Conservation (phyloP, 768 basidiomycete genomes). For the Pilatotrama ljubarskyi region DNA sequence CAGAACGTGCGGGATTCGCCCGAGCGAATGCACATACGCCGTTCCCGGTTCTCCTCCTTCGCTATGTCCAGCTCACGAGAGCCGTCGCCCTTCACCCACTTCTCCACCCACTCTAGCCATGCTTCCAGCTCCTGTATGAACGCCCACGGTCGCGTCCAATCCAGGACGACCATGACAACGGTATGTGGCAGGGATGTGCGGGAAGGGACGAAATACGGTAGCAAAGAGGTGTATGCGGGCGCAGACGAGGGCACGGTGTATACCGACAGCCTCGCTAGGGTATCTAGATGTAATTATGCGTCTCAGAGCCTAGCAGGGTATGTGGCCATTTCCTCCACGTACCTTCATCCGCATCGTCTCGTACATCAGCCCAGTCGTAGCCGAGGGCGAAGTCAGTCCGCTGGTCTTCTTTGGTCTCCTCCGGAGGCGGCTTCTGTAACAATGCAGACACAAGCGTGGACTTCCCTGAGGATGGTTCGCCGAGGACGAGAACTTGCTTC, state of each 20-base stretch:
- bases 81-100: slow-evolving; percentile 71
- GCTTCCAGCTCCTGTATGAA: slow-evolving; percentile 82
- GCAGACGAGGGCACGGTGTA: slow-evolving; percentile 87
- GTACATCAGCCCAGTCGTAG: slow-evolving; percentile 89
- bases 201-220: slow-evolving; percentile 81
- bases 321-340: slow-evolving; percentile 28
- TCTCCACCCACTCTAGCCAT: slow-evolving; percentile 88
- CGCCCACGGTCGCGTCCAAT: slow-evolving; percentile 94
- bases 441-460: slow-evolving; percentile 71
- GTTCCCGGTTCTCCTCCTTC: slow-evolving; percentile 80
- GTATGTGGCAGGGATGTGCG: slow-evolving; percentile 66
- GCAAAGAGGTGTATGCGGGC: slow-evolving; percentile 63
- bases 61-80: slow-evolving; percentile 72
- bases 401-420: slow-evolving; percentile 58
- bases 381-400: slow-evolving; percentile 82
- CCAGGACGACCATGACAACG: slow-evolving; percentile 80
- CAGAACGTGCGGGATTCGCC: slow-evolving; percentile 3
- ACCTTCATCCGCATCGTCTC: slow-evolving; percentile 96
- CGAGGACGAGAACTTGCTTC: slow-evolving; percentile 86
- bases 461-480: slow-evolving; percentile 78
- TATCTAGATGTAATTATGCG: slow-evolving; percentile 52
- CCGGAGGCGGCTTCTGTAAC: slow-evolving; percentile 61
- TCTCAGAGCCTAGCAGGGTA: background rate
- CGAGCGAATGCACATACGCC: slow-evolving; percentile 48
- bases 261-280: slow-evolving; percentile 83